phyloP scores from a whole-genome alignment of 306 rosid species.

The Coriaria nepalensis region DNA sequence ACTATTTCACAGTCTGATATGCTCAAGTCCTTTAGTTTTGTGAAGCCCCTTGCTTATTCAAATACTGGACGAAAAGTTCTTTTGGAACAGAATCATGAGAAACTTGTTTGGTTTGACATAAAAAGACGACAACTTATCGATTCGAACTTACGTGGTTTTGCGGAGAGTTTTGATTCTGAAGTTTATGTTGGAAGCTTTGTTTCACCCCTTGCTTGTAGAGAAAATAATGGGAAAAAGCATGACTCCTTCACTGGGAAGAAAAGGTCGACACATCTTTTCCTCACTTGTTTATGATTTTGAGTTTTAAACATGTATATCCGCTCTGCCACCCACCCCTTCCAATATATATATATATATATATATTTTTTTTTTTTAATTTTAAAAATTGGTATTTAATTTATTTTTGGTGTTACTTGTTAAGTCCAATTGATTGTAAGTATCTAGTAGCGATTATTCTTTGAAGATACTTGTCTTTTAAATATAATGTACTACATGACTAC shows the following conservation, averaged over 20 bases:
- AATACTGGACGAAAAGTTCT: conserved; percentile 25
- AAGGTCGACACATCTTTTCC: conserved; percentile 21
- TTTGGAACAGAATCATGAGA: conserved; percentile 25
- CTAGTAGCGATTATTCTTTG: no score
- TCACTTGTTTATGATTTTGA: background rate
- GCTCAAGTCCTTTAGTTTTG: conserved; percentile 11
- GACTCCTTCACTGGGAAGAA: conserved; percentile 16
- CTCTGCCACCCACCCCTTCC: no score
- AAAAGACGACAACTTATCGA: conserved; percentile 3
- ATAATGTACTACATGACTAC: no score
- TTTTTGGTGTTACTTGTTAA: no score
- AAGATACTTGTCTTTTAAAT: no score
- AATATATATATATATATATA: no score
- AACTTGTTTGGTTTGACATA: conserved; percentile 45
- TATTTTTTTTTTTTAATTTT: no score
- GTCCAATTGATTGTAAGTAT: no score
- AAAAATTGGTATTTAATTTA: no score
- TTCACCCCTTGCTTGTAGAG: conserved; percentile 21
- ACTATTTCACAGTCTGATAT: conserved; percentile 14
- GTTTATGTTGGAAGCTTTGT: conserved; percentile 41
- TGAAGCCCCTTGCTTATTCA: conserved; percentile 48
- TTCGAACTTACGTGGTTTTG: conserved; percentile 27
- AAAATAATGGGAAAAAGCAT: conserved; percentile 6
- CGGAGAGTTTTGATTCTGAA: conserved; percentile 27
- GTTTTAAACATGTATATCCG: background rate